These are phyloP conservation scores for Aspergillus costaricaensis DNA, from an alignment of 2,329 filamentous ascomycete species.

Conservation along the genomic window DNA sequence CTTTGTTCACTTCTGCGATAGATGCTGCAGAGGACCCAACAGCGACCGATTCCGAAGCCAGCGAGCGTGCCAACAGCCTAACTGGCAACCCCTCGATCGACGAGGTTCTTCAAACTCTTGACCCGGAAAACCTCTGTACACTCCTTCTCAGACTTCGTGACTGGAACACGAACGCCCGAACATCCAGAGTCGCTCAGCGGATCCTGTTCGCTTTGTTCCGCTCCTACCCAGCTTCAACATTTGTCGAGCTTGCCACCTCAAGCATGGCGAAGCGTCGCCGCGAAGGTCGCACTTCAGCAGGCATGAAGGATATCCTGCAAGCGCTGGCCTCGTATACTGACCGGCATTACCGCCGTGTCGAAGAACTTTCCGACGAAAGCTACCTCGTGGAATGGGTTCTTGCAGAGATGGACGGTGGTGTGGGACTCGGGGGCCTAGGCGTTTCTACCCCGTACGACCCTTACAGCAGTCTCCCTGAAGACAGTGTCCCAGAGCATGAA, in stretches of 20 bases:
- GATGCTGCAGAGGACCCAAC: slow-evolving; percentile 65
- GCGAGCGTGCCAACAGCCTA: slow-evolving; percentile 36
- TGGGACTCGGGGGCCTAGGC: slow-evolving; percentile 41
- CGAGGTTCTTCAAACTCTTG: slow-evolving; percentile 74
- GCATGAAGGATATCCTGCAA: slow-evolving; percentile 79
- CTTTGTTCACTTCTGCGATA: slow-evolving; percentile 79
- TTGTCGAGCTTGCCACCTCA: slow-evolving; percentile 65
- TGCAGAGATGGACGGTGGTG: slow-evolving; percentile 81
- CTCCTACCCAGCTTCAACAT: slow-evolving; percentile 75
- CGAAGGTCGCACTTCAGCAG: slow-evolving; percentile 51
- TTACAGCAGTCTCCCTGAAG: slow-evolving; percentile 14
- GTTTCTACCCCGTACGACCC: slow-evolving; percentile 23
- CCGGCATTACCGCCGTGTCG: slow-evolving; percentile 84
- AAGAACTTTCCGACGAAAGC: slow-evolving; percentile 90
- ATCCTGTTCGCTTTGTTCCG: slow-evolving; percentile 78
- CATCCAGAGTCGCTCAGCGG: slow-evolving; percentile 79
- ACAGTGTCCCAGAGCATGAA: slow-evolving; percentile 31
- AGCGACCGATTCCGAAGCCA: slow-evolving; percentile 35
- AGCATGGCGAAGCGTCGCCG: slow-evolving; percentile 32
- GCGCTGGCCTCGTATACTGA: slow-evolving; percentile 90
- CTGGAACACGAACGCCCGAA: slow-evolving; percentile 96
- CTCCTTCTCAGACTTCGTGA: slow-evolving; percentile 82
- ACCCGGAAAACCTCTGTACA: slow-evolving; percentile 81
- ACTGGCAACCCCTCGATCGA: slow-evolving; percentile 66
- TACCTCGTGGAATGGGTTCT: slow-evolving; percentile 93